Percentiles rank a stretch among this genome's conserved stretches.
Evolutionary conservation across 257 asterid species (phyloP).

Genomic region (Linaria vulgaris): DNA sequence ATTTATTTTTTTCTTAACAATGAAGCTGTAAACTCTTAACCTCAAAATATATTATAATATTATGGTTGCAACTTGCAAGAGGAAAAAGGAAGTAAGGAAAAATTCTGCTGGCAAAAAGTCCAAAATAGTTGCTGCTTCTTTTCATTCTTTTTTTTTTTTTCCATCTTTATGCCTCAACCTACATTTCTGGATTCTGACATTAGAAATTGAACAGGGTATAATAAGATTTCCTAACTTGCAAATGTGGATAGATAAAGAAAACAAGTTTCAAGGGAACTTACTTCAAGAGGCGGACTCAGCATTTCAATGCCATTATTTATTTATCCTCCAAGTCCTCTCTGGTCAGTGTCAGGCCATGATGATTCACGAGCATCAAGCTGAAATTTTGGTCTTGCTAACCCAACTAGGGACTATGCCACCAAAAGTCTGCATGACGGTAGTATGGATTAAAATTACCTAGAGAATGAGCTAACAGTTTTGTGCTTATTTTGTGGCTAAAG

Average conservation of each 20-base stretch:
- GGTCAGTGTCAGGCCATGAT: slow-evolving; percentile 82
- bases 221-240: slow-evolving; percentile 24
- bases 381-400: slow-evolving; percentile 64
- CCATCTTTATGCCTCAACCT: too few species aligned
- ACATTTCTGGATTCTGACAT: slow-evolving; percentile 7
- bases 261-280: slow-evolving; percentile 37
- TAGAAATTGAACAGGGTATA: slow-evolving; percentile 4
- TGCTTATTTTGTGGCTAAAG: background rate
- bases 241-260: slow-evolving; percentile 23
- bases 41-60: too few species aligned
- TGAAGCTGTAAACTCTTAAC: too few species aligned
- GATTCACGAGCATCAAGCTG: slow-evolving; percentile 75
- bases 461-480: background rate
- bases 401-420: slow-evolving; percentile 66
- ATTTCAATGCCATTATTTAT: slow-evolving; percentile 76
- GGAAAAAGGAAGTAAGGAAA: too few species aligned
- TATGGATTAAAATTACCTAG: slow-evolving; percentile 16
- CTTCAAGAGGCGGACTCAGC: slow-evolving; percentile 83
- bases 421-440: slow-evolving; percentile 62
- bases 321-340: slow-evolving; percentile 79
- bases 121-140: too few species aligned
- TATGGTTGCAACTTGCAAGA: too few species aligned
- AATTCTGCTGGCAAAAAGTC: too few species aligned
- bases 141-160: too few species aligned
- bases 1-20: slow-evolving; percentile 50